Base-by-base conservation (phyloP, 176 grass and related monocot species). In the Areca catechu region DNA sequence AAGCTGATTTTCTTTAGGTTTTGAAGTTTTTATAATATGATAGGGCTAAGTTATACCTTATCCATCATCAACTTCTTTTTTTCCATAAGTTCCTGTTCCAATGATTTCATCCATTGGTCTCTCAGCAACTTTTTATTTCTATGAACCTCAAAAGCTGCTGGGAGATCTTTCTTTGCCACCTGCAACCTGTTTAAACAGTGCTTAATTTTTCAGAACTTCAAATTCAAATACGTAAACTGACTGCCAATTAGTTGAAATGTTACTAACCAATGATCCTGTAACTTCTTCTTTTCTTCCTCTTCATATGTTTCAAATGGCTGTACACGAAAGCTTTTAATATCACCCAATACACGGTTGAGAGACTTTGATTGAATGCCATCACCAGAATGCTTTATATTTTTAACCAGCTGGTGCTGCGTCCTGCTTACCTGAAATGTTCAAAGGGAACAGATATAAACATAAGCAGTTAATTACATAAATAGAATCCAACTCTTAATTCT, bases 351-450 rank as follows among this genome's bases (percentile, higher is more conserved):
- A 62, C 68, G 73, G 60, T 49, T 68, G 30, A 86, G 77, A 60
- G 69, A 74, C 37, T 80, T 80, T 0, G 63, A 54, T 53, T 80
- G 77, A 77, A 86, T 86, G 50, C 83, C 83, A 57, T 81, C 83
- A 22, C 69, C 73, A 74, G 83, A 86, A 52, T 74, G 77, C 51
- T 77, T 86, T 67, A 81, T 63, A 65, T 71, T 74, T 53, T 80
- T 86, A 25, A 86, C 57, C 61, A 74, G 77, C 53, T 77, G 65
- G 52, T 74, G 73, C 34, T 86, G 77, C 56, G 69, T 62, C 79
- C 50, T 86, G 52, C 64, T 86, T 61, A 86, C 34, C 83, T 86
- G 73, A 58, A 70, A 68, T 20, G 57, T 78, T 56, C 18, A 50
- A 62, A 27, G 73, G 48, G 16, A 27, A 64, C 59, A 37, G 49